Conservation (phyloP, 495 filamentous ascomycete species). For the Neurospora cerealis region DNA sequence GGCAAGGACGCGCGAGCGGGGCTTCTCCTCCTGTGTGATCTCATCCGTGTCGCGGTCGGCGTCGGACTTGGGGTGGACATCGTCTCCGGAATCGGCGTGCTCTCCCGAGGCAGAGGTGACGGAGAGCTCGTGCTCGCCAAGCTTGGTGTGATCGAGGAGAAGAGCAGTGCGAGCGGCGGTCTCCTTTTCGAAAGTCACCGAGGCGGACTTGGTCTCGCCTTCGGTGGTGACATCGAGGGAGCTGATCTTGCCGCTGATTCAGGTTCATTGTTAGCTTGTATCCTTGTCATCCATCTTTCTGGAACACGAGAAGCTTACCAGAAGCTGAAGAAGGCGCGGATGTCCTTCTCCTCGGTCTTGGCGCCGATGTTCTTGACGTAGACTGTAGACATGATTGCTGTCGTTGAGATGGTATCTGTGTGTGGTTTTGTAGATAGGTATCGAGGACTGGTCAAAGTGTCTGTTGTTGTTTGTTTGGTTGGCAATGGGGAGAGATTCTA, state of each 20-base stretch:
- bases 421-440: conserved; percentile 9
- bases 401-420: conserved; percentile 1
- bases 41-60: conserved; percentile 48
- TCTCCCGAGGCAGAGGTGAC: conserved; percentile 47
- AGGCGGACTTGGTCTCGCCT: conserved; percentile 63
- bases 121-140: conserved; percentile 69
- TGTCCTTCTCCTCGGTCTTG: conserved; percentile 75
- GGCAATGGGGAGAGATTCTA: background rate
- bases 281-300: background rate
- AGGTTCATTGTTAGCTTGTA: background rate
- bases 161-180: conserved; percentile 93
- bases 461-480: background rate
- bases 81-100: conserved; percentile 44
- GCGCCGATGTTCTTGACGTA: conserved; percentile 71
- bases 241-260: conserved; percentile 76
- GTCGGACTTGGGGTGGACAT: conserved; percentile 42
- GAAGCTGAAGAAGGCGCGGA: conserved; percentile 97
- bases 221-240: conserved; percentile 64
- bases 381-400: conserved; percentile 26
- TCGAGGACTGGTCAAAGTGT: background rate
- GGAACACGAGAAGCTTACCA: conserved; percentile 49
- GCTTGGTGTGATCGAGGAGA: conserved; percentile 89
- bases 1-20: conserved; percentile 80
- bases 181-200: conserved; percentile 91
- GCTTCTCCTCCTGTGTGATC: conserved; percentile 88